A percentile compares a stretch with the other conserved stretches of the same genome.
Evolutionary conservation across 352 stramenopile species (phyloP).

Genomic region (Phytophthora tubulina): DNA sequence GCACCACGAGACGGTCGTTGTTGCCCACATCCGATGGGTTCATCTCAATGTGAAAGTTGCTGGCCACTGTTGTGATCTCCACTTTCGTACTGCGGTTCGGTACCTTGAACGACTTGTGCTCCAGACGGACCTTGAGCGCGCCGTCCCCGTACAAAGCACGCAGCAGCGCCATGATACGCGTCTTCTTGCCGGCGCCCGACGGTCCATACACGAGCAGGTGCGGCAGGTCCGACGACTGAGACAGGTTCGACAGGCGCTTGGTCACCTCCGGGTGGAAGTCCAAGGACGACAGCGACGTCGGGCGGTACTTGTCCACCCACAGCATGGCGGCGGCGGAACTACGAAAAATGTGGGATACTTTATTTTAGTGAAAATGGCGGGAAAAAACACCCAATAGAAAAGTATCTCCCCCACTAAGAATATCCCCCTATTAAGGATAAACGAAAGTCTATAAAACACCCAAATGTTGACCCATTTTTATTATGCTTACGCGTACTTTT

Average conservation of each 20-base stretch:
- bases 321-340: conserved; percentile 68
- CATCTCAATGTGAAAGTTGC: conserved; percentile 99
- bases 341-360: not conserved
- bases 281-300: conserved; percentile 91
- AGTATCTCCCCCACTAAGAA: not conserved
- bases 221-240: conserved; percentile 86
- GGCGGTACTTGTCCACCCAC: conserved; percentile 99
- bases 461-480: too few species aligned
- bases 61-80: conserved; percentile 98
- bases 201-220: conserved; percentile 99
- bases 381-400: not conserved
- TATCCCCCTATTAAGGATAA: too few species aligned
- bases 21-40: conserved; percentile 97
- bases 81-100: conserved; percentile 91
- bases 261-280: conserved; percentile 96
- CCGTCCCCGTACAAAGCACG: conserved; percentile 96
- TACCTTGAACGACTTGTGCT: conserved; percentile 95
- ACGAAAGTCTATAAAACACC: too few species aligned
- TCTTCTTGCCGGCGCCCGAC: conserved; percentile 98
- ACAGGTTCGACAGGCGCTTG: conserved; percentile 88
- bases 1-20: conserved; percentile 97
- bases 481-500: too few species aligned
- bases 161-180: conserved; percentile 96
- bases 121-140: conserved; percentile 91
- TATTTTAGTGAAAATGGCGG: not conserved